Base-by-base conservation (phyloP, 2,329 filamentous ascomycete species). In the Scleromitrula shiraiana region DNA sequence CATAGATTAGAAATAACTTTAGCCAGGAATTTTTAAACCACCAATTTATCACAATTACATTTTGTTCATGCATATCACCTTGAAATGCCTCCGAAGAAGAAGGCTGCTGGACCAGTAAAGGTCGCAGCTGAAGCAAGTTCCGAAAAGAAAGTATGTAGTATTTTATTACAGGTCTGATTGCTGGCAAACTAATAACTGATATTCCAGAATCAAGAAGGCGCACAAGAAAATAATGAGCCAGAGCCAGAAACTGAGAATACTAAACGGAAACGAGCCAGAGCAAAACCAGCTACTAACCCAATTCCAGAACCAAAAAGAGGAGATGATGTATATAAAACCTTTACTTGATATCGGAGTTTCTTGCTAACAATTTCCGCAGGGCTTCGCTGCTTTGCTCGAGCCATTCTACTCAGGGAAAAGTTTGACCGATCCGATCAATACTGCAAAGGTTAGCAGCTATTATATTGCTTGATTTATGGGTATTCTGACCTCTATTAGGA, bases 371-470 rank as follows among this genome's bases (percentile, higher is more conserved):
- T 8, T 10, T 36, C 43, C 24, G 38, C 26, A 70, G 60, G 70
- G 71, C 17, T 82, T 82, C 59, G 77, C 83, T 59, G 77, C 79
- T 30, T 70, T 85, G 22, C 72, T 85, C 22, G 74, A 84, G 60
- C 82, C 82, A 0, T 85, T 85, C 62, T 85, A 86, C 65, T 80
- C 81, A 59, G 78, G 74, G 52, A 85, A 85, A 63, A 73, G 73
- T 41, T 65, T 85, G 48, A 83, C 79, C 0, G 82, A 85, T 61
- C 80, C 81, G 3, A 85, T 86, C 60, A 74, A 83, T 52, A 85
- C 82, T 1, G 81, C 80, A 23, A 70, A 69, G 53, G 64, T 62
- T 19, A 45, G 6, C 26, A 6, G 9, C 22, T 17, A 9, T 7
- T 8, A 22, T 26, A 8, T 10, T 20, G n/a, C 27, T 8, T n/a